Conservation (phyloP, 345 rosid genomes). For the Citrus reticulata region DNA sequence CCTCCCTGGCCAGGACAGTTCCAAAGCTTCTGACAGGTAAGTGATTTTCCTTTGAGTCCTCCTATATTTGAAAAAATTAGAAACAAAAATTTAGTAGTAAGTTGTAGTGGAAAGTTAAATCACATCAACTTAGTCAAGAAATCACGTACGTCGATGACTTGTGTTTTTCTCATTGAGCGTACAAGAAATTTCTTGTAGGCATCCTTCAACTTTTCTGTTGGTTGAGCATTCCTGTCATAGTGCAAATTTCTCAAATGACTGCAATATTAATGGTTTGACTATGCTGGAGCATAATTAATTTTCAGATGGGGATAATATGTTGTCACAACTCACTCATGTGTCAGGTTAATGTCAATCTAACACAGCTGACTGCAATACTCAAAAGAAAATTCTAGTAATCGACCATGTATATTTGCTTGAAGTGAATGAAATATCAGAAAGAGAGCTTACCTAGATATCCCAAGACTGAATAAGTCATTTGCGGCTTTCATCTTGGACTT, state of each 20-base stretch:
- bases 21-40: conserved; percentile 73
- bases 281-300: neutral
- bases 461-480: conserved; percentile 69
- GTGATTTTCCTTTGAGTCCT: conserved; percentile 47
- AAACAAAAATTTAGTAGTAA: conserved; percentile 2
- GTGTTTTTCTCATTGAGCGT: conserved; percentile 61
- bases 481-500: conserved; percentile 70
- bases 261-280: too few species aligned
- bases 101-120: neutral
- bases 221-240: conserved; percentile 60
- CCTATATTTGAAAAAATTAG: conserved; percentile 22
- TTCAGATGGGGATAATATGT: neutral
- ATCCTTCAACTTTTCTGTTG: conserved; percentile 68
- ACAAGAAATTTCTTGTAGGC: conserved; percentile 67
- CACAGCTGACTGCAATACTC: neutral
- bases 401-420: neutral
- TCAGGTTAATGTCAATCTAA: neutral
- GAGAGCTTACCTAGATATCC: conserved; percentile 55
- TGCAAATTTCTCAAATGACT: neutral
- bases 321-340: neutral
- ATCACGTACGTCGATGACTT: conserved; percentile 41
- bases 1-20: conserved; percentile 57
- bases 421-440: neutral
- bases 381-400: neutral
- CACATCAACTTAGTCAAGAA: neutral